Evolutionary conservation across 768 basidiomycete genomes (phyloP).

Genomic region (Lactarius psammicola): DNA sequence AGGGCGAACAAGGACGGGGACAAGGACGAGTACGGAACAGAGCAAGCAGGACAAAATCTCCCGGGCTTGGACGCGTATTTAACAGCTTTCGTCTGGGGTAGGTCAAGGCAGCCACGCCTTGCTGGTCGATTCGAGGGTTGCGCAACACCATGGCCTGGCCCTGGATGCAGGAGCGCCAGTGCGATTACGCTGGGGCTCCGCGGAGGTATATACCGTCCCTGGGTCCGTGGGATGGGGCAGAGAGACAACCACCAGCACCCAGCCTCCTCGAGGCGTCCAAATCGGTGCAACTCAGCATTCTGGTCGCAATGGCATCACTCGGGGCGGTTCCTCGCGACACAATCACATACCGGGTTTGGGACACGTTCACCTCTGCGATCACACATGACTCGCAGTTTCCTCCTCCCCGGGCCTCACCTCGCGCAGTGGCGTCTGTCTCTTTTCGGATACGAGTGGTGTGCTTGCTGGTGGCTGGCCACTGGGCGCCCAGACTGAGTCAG

Average conservation of each 20-base stretch:
- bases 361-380: slow-evolving; percentile 25
- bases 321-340: slow-evolving; percentile 14
- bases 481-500: background rate
- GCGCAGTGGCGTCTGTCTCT: slow-evolving; percentile 13
- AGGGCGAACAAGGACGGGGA: background rate
- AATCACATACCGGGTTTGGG: slow-evolving; percentile 18
- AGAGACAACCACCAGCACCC: slow-evolving; percentile 11
- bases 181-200: slow-evolving; percentile 22
- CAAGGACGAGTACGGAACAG: background rate
- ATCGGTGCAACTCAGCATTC: slow-evolving; percentile 16
- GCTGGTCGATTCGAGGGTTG: slow-evolving; percentile 22
- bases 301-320: slow-evolving; percentile 22
- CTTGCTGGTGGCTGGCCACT: background rate
- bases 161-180: slow-evolving; percentile 14
- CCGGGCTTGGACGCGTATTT: slow-evolving; percentile 20
- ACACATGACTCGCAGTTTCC: slow-evolving; percentile 21
- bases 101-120: slow-evolving; percentile 25
- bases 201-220: slow-evolving; percentile 17
- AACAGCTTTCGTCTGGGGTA: slow-evolving; percentile 18
- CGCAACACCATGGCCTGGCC: slow-evolving; percentile 24
- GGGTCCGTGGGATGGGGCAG: slow-evolving; percentile 15
- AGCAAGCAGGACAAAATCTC: background rate
- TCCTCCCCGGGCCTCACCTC: slow-evolving; percentile 16
- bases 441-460: slow-evolving; percentile 6
- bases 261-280: slow-evolving; percentile 26